Evolutionary conservation across 768 basidiomycete species (phyloP).

Genomic region (Boletales sp.): DNA sequence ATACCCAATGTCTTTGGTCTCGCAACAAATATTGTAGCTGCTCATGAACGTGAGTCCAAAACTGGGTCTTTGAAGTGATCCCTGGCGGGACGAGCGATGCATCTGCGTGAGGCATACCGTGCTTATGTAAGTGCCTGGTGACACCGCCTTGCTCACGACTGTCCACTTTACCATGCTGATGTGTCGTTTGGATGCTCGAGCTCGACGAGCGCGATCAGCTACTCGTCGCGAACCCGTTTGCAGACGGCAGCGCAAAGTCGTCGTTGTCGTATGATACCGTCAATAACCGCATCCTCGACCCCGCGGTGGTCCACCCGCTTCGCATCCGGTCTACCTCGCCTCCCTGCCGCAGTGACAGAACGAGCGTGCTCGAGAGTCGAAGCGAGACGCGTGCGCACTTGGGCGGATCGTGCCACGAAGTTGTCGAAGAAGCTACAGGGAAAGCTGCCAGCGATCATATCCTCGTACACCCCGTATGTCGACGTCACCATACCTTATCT

Average conservation of each 20-base stretch:
- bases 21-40: conserved; percentile 63
- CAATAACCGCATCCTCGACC: neutral
- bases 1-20: conserved; percentile 76
- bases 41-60: conserved; percentile 72
- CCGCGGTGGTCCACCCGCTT: conserved; percentile 13
- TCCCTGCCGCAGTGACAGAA: neutral
- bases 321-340: conserved; percentile 9
- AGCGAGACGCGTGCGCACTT: conserved; percentile 2
- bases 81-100: conserved; percentile 63
- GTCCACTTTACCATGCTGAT: conserved; percentile 7
- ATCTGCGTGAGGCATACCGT: conserved; percentile 83
- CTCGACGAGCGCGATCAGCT: conserved; percentile 21
- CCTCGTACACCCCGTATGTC: conserved; percentile 19
- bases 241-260: conserved; percentile 1
- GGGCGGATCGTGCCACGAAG: neutral
- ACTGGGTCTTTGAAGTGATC: conserved; percentile 69
- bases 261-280: too few species aligned
- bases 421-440: neutral
- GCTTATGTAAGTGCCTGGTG: conserved; percentile 9
- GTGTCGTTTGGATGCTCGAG: conserved; percentile 26
- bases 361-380: neutral
- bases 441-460: conserved; percentile 1
- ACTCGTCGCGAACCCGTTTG: conserved; percentile 18
- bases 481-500: neutral
- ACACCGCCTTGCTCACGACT: neutral